Percentiles rank a stretch among this genome's conserved stretches.
These are phyloP conservation scores for Phytophthora aleatoria DNA, from an alignment of 352 stramenopile genomes.

Conservation along the genomic window DNA sequence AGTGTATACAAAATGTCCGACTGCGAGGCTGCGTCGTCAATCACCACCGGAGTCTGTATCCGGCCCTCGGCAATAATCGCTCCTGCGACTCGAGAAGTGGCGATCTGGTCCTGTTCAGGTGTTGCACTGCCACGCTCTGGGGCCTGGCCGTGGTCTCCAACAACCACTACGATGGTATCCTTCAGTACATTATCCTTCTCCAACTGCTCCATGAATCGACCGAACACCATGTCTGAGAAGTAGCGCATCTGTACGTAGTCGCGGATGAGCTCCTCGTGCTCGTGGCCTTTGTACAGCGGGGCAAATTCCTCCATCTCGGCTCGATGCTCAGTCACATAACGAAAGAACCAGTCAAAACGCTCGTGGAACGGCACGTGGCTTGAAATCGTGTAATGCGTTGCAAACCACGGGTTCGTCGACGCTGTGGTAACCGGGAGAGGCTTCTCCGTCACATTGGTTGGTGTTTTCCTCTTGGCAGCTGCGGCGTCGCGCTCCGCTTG, in stretches of 20 bases:
- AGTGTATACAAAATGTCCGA: constrained; percentile 73
- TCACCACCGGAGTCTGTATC: constrained; percentile 42
- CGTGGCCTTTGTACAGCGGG: constrained; percentile 45
- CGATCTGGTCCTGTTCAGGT: constrained; percentile 56
- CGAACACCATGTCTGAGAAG: constrained; percentile 65
- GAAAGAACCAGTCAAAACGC: constrained; percentile 61
- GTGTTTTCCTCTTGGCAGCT: constrained; percentile 12
- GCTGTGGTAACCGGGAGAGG: constrained; percentile 19
- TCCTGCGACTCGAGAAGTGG: constrained; percentile 46
- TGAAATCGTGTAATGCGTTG: constrained; percentile 76
- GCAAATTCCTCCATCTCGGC: constrained; percentile 48
- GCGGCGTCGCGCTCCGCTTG: constrained; percentile 20
- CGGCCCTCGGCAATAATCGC: constrained; percentile 65
- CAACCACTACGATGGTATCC: constrained; percentile 68
- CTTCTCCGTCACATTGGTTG: constrained; percentile 15
- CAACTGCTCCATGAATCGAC: constrained; percentile 60
- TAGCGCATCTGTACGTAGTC: constrained; percentile 74
- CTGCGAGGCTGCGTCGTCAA: constrained; percentile 51
- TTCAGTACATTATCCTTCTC: constrained; percentile 59
- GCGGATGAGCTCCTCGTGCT: constrained; percentile 50
- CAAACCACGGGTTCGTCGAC: constrained; percentile 55
- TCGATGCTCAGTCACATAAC: constrained; percentile 31
- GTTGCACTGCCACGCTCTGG: constrained; percentile 52
- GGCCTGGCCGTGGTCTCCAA: constrained; percentile 68
- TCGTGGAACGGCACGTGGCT: constrained; percentile 73